Conservation (phyloP, 148 eudicot genomes). For the Vaccinium myrtillus region DNA sequence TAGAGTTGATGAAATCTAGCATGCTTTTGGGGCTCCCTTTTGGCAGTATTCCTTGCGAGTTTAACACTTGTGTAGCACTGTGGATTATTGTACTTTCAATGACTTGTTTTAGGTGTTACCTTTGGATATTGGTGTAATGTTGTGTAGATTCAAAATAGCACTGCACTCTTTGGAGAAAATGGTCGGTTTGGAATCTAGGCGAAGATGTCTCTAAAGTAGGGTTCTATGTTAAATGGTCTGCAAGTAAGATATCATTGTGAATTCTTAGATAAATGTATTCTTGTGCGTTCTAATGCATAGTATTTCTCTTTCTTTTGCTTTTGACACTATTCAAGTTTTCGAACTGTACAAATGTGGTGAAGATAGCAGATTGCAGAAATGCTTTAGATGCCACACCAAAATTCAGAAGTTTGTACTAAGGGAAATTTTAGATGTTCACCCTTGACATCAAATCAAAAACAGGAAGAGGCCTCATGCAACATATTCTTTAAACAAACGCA, state of each 20-base stretch:
- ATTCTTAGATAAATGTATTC: background rate
- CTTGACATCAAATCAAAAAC: too few species aligned
- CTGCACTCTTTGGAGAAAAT: background rate
- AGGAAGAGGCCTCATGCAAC: too few species aligned
- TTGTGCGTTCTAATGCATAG: background rate
- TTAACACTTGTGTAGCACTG: background rate
- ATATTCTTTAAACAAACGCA: too few species aligned
- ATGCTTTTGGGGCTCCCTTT: background rate
- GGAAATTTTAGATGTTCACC: too few species aligned
- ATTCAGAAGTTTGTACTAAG: background rate
- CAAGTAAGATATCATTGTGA: background rate
- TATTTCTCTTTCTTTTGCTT: too few species aligned
- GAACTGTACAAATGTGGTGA: background rate
- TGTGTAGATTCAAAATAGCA: background rate
- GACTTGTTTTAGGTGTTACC: constrained; percentile 7
- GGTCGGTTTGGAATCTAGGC: background rate
- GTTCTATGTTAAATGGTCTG: background rate
- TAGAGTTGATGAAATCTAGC: background rate
- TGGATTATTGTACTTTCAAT: background rate
- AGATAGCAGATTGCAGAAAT: background rate
- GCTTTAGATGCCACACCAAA: too few species aligned
- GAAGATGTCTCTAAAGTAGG: background rate
- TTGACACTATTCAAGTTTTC: background rate
- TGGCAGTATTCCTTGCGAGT: background rate
- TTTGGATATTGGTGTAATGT: background rate